Evolutionary conservation across 106 monocot species (phyloP).

Genomic region (Dioscorea dumetorum): DNA sequence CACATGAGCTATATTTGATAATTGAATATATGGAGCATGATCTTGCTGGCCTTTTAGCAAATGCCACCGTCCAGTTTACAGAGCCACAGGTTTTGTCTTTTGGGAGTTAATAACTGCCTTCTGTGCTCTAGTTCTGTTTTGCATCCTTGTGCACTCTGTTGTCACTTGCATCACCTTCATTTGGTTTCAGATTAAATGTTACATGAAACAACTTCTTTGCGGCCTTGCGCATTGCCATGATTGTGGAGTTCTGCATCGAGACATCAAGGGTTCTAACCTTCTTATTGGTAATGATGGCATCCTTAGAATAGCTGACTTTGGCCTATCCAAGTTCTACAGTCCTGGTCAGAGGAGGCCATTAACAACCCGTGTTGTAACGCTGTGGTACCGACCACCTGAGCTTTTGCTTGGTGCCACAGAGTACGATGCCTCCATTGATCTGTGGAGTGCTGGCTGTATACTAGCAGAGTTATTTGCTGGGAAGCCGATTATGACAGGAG

Average conservation of each 20-base stretch:
- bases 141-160: background rate
- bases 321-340: conserved; percentile 52
- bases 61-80: conserved; percentile 53
- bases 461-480: conserved; percentile 72
- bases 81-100: conserved; percentile 42
- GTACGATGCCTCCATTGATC: conserved; percentile 64
- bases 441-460: conserved; percentile 91
- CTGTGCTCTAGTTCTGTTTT: background rate
- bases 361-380: conserved; percentile 77
- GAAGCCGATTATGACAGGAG: conserved; percentile 84
- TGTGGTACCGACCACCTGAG: conserved; percentile 91
- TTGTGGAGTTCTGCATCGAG: conserved; percentile 65
- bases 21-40: conserved; percentile 82
- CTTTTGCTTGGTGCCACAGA: conserved; percentile 74
- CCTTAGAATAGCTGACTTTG: conserved; percentile 77
- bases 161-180: background rate
- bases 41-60: conserved; percentile 52
- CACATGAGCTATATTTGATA: conserved; percentile 52
- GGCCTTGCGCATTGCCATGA: conserved; percentile 82
- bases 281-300: conserved; percentile 59
- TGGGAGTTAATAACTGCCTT: background rate
- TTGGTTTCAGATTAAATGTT: conserved; percentile 62
- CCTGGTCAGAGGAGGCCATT: conserved; percentile 45
- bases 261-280: conserved; percentile 88
- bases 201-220: conserved; percentile 64